Evolutionary conservation across 306 rosid species (phyloP), one percentile per base, ranked within the genome.

Genomic region (Trifolium fragiferum): DNA sequence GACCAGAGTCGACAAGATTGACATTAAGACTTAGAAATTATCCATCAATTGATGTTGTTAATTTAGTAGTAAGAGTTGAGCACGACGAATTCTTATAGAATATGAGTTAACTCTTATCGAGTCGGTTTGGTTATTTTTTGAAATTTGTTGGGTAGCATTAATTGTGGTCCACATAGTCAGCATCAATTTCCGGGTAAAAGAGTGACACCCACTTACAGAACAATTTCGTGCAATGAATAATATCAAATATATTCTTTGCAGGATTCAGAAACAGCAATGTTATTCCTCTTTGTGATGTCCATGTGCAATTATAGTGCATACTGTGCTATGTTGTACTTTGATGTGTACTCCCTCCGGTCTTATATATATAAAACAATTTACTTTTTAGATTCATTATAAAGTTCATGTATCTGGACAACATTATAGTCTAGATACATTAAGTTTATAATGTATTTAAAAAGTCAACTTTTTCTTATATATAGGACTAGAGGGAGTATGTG

Each of bases 81-180:
- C 6, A 3, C n/a, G 1, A 3, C n/a, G 1, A 2, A 0, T 4
- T 12, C 1, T 43, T 43, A 0, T 2, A 1, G 1, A 3, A 43
- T 3, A 43, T 12, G 49, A 43, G 49, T 12, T 14, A 43, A 43
- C 49, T 3, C 4, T 12, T 11, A 43, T 1, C 46, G 13, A 41
- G 2, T 0, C 10, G 2, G 10, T 4, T 43, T 11, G 49, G 49
- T 78, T 23, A 38, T 44, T n/a, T 13, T 55, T 82, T 83, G 59
- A 30, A 77, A 61, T 37, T 44, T 58, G 80, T 74, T 82, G 69
- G 66, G 23, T 62, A 66, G 20, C 66, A 66, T 75, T 63, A 13
- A 18, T 1, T 51, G 83, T 85, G 84, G 80, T 78, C 91, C 87
- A 82, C 82, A 65, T 82, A 32, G 78, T 85, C 84, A 80, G 78